Base-by-base conservation (phyloP, 768 basidiomycete genomes). In the Paxillus rubicundulus region DNA sequence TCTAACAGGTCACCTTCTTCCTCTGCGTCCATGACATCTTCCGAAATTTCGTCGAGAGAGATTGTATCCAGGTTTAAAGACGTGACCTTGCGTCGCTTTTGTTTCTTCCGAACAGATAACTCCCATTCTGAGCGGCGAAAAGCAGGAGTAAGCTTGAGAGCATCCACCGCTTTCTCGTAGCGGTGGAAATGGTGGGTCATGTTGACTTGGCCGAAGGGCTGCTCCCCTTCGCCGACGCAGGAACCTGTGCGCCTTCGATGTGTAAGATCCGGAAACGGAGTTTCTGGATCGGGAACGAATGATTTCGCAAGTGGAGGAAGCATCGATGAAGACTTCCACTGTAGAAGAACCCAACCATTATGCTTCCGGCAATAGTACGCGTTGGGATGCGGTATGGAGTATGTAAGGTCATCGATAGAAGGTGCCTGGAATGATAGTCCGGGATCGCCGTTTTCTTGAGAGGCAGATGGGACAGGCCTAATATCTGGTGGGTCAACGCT, bases 331-430 rank as follows among this genome's bases (percentile, higher is more conserved):
- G 79, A 78, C 56, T 82, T 82, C 85, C 86, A 88, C 36, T 73
- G 75, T 14, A 92, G 73, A 36, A 92, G 77, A 32, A 90, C 80
- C 90, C 90, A 93, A 6, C 86, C 85, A 58, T 92, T 88, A 51
- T 92, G 87, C 64, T 82, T 84, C 20, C 82, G 80, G 62, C 89
- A 92, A 63, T 87, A 93, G 65, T 89, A 89, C 13, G 87, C 89
- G 58, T 88, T 82, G 5, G 90, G 85, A 64, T 93, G 89, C 12
- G 91, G 90, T 28, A 89, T 76, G 28, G 89, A 78, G 14, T 77
- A 80, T n/a, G 77, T 79, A 6, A 85, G 73, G 59, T 90, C 87
- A 33, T 82, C 80, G 52, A 77, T 73, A n/a, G 82, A 74, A 1
- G 85, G 86, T 9, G 73, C 64, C 8, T 53, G 55, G 45, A 61